Evolutionary conservation across 169 alveolate species (phyloP).

Genomic region (Eimeria brunetti): DNA sequence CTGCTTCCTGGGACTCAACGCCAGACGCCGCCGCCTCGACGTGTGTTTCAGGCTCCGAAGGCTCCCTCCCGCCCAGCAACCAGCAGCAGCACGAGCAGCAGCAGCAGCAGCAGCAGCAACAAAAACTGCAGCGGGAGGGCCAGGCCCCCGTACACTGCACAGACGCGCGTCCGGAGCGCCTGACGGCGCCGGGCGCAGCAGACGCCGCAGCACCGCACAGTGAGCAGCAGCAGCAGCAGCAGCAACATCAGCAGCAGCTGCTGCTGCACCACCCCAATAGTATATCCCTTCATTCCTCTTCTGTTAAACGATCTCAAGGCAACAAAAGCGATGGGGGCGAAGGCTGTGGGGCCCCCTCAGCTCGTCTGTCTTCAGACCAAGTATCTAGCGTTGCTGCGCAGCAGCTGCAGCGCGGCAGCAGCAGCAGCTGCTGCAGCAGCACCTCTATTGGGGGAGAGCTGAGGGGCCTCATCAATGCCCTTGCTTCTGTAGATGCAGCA

Average conservation of each 20-base stretch:
- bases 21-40: conserved; percentile 55
- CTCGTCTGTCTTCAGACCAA: conserved; percentile 1
- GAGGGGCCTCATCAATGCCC: conserved; percentile 65
- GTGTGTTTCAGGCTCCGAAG: conserved; percentile 55
- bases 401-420: conserved; percentile 42
- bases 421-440: conserved; percentile 77
- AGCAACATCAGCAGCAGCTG: conserved; percentile 20
- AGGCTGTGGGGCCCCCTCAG: conserved; percentile 11
- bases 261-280: conserved; percentile 1
- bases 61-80: conserved; percentile 14
- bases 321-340: background rate
- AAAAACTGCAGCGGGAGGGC: background rate
- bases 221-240: conserved; percentile 36
- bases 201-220: background rate
- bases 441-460: conserved; percentile 65
- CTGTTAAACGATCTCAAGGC: background rate
- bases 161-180: conserved; percentile 17
- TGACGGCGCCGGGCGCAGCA: background rate
- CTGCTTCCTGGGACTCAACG: conserved; percentile 18
- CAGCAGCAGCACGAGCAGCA: conserved; percentile 31
- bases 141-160: conserved; percentile 4
- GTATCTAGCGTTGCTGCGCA: conserved; percentile 28
- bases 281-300: background rate
- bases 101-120: conserved; percentile 27
- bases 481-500: conserved; percentile 40